phyloP scores from a whole-genome alignment of 1,284 basidiomycete genomes.

The Trichosporon ovoides region DNA sequence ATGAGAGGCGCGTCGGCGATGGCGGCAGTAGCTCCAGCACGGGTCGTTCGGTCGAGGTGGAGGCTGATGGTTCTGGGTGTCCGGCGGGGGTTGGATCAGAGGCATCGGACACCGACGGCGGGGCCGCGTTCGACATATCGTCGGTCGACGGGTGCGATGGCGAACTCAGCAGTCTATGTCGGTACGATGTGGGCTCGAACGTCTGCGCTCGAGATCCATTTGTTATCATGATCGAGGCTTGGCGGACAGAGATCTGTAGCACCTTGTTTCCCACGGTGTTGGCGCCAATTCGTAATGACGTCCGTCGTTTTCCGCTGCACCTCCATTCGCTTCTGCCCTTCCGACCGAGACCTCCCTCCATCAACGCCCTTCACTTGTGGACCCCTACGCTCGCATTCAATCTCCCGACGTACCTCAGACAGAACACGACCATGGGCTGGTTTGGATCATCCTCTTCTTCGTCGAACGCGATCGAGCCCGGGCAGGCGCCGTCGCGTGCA shows the following conservation, averaged over 20 bases:
- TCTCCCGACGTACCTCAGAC: neutral
- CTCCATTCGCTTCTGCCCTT: neutral
- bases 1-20: neutral
- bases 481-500: constrained; percentile 43
- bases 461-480: constrained; percentile 4
- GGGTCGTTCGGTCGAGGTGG: neutral
- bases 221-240: neutral
- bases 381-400: neutral
- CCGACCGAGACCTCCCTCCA: neutral
- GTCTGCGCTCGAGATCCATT: neutral
- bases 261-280: neutral
- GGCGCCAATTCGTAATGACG: neutral
- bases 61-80: neutral
- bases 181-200: neutral
- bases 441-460: constrained; percentile 1
- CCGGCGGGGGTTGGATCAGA: neutral
- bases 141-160: neutral
- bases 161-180: neutral
- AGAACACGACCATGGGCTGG: neutral
- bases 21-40: neutral
- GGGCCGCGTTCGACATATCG: neutral
- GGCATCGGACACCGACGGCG: neutral
- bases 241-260: neutral
- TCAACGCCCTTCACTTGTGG: neutral
- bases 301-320: constrained; percentile 11